A percentile compares a stretch with the other conserved stretches of the same genome.
phyloP scores from a whole-genome alignment of 179 eudicot species.

The Heliamphora pulchella region DNA sequence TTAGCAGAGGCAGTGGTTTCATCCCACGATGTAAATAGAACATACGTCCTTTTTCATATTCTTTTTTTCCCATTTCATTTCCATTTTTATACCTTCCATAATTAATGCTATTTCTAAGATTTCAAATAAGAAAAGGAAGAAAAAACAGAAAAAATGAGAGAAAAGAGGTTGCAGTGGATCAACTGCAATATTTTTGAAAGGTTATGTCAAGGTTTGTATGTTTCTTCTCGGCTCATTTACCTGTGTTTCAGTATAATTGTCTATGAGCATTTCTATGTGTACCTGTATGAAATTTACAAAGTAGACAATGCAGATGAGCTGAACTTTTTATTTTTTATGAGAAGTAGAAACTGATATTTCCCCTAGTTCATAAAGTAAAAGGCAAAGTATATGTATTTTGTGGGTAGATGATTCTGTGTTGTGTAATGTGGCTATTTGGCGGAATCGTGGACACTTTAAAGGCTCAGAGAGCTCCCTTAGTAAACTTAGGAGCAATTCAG shows the following conservation, averaged over 20 bases:
- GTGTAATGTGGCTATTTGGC: too few species aligned
- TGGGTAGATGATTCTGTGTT: neutral
- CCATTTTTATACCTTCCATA: neutral
- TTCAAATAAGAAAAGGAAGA: neutral
- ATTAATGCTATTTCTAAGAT: neutral
- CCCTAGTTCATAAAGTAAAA: neutral
- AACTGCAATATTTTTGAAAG: neutral
- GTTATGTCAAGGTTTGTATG: neutral
- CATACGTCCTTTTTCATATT: neutral
- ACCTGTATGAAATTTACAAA: neutral
- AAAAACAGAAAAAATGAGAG: neutral
- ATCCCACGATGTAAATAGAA: neutral
- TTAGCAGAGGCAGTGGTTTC: constrained; percentile 1
- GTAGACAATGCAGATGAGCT: neutral
- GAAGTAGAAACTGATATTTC: neutral
- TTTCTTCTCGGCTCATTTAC: neutral
- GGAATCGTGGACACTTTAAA: too few species aligned
- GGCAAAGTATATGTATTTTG: neutral
- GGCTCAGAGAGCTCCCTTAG: too few species aligned
- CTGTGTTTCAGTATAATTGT: neutral
- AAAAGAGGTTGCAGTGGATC: neutral
- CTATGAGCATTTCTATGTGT: neutral
- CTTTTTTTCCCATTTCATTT: neutral
- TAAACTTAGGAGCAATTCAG: too few species aligned
- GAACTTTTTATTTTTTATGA: neutral